Conservation (phyloP, 2,329 filamentous ascomycete genomes). For the Blastomyces percursus region DNA sequence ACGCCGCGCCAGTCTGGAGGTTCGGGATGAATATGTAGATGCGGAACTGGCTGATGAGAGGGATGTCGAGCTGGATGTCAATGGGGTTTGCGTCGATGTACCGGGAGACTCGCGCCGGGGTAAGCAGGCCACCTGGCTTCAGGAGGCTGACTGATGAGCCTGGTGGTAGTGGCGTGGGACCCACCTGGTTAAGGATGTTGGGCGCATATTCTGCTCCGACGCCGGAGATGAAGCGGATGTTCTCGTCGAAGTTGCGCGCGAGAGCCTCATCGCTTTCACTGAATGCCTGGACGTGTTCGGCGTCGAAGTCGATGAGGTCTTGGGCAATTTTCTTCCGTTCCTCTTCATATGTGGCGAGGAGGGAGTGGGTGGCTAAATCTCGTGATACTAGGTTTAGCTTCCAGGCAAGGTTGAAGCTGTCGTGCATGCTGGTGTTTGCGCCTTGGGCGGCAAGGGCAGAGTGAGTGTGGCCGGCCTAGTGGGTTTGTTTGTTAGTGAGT, state of each 20-base stretch:
- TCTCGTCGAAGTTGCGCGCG: conserved; percentile 57
- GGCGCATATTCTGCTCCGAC: conserved; percentile 57
- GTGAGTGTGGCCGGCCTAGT: conserved; percentile 41
- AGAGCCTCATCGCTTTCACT: conserved; percentile 53
- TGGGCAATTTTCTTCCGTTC: conserved; percentile 14
- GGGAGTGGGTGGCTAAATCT: conserved; percentile 17
- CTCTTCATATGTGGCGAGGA: conserved; percentile 23
- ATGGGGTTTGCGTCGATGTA: conserved; percentile 70
- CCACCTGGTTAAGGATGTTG: conserved; percentile 51
- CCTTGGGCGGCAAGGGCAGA: conserved; percentile 54
- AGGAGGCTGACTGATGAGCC: conserved; percentile 27
- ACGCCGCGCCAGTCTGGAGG: conserved; percentile 44
- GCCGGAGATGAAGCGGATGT: conserved; percentile 63
- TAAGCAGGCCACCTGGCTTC: conserved; percentile 39
- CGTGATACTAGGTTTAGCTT: conserved; percentile 24
- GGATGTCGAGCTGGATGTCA: conserved; percentile 66
- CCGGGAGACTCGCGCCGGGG: conserved; percentile 59
- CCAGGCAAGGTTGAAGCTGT: conserved; percentile 29
- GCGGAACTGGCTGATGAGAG: conserved; percentile 65
- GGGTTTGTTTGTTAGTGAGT: neutral
- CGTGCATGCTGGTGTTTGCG: conserved; percentile 29
- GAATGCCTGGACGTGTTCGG: conserved; percentile 41
- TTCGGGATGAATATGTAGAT: conserved; percentile 61
- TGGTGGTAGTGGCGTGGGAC: conserved; percentile 28
- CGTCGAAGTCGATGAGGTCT: conserved; percentile 7